Evolutionary conservation across 768 basidiomycete genomes (phyloP).

Genomic region (Boletus subparvulus): DNA sequence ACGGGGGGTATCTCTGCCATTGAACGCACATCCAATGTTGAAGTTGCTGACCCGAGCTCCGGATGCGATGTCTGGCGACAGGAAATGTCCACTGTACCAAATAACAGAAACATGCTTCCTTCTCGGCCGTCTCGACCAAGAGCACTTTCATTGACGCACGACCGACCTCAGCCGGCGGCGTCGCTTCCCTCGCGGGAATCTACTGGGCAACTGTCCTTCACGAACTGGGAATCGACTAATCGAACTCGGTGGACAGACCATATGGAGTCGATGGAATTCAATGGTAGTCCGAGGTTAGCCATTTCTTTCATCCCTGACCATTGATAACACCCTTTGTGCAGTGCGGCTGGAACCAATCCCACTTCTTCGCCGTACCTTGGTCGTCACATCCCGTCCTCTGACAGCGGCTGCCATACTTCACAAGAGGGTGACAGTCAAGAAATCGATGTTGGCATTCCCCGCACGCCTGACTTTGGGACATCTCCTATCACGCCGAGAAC

Average conservation of each 20-base stretch:
- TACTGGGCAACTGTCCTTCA: constrained; percentile 28
- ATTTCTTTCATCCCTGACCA: neutral
- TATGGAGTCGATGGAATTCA: constrained; percentile 12
- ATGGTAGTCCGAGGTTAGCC: constrained; percentile 15
- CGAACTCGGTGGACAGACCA: constrained; percentile 23
- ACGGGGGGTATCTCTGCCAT: neutral
- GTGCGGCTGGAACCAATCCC: constrained; percentile 9
- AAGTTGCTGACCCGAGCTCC: neutral
- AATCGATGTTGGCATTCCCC: constrained; percentile 36
- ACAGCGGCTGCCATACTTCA: constrained; percentile 14
- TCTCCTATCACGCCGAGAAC: constrained; percentile 54
- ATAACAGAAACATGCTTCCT: constrained; percentile 1
- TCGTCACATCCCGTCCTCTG: constrained; percentile 15
- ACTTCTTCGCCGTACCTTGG: constrained; percentile 15
- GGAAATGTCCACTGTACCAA: neutral
- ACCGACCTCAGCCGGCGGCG: constrained; percentile 15
- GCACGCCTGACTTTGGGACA: constrained; percentile 45
- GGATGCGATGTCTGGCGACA: constrained; percentile 17
- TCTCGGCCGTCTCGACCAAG: constrained; percentile 26
- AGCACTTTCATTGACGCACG: constrained; percentile 31
- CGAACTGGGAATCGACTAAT: constrained; percentile 26
- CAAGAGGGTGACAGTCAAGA: constrained; percentile 36
- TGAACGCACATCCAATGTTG: neutral
- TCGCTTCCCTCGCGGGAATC: constrained; percentile 28
- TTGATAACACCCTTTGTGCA: constrained; percentile 10